Evolutionary conservation across 352 stramenopile species (phyloP), one percentile per base, ranked within the genome.

Genomic region (Pilasporangium apinafurcum): DNA sequence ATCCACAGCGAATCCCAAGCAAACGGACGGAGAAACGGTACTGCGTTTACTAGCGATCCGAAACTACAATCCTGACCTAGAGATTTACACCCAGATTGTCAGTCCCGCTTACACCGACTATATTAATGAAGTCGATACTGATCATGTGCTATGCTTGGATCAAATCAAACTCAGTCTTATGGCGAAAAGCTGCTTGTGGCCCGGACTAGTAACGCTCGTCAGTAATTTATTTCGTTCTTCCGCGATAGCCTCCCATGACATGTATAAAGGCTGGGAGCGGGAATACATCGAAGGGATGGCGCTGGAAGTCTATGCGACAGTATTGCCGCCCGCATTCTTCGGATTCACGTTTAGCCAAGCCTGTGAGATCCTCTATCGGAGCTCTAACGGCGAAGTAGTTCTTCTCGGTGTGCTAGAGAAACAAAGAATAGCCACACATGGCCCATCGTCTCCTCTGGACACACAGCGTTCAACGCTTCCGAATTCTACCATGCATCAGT

Each of bases 91-190:
- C 36, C 72, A 85, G 36, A 77, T 85, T 18, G 54, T 78, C 10
- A 73, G 66, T 22, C 63, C 63, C 6, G 55, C 65, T n/a, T 81
- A 70, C 45, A 46, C 68, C 16, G 62, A 75, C 51, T 78, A 81
- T 48, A 76, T 81, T 48, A 82, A 54, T 31, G 66, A 76, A 14
- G 58, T 76, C 6, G 62, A 81, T 30, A 39, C 54, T n/a, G 64
- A 82, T 28, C 68, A 82, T 33, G 37, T 82, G 21, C 43, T 85
- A 8, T 85, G 68, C 49, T 52, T 85, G 44, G 60, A 82, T 44
- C 57, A 85, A 55, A 66, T 81, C 56, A 85, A 85, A 48, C 48
- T 82, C 33, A 77, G 65, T 33, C 43, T 85, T 20, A 49, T 85
- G 33, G 72, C 72, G 34, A 85, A 85, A 48, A 82, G 66, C 42